Base-by-base conservation (phyloP, 2,329 filamentous ascomycete species). In the Monosporascus sp. region DNA sequence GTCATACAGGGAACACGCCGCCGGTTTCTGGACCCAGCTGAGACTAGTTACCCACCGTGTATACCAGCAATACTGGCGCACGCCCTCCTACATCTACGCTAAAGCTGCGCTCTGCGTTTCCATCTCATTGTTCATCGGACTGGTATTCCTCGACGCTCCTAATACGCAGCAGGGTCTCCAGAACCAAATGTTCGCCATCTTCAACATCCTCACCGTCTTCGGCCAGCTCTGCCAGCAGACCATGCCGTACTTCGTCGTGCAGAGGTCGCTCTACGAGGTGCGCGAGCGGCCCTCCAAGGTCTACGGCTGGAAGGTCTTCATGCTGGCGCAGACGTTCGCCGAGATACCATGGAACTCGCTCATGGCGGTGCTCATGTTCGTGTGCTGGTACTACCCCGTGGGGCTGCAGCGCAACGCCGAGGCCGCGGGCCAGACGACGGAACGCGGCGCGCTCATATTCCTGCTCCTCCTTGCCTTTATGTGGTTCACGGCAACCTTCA, bases 41-140 rank as follows among this genome's bases (percentile, higher is more conserved):
- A 73, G 71, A 52, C 78, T 85, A 64, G 88, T 90, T 52, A 79
- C 83, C 18, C 68, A 80, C 59, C 89, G 91, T 63, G 87, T 94
- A 25, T 94, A 94, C 76, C 82, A 92, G 66, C 90, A 96, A 69
- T 95, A 94, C 79, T 96, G 91, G 90, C 88, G 91, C 55, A 92
- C 86, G 0, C 91, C 91, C 0, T 81, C 85, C 5, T 96, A 96
- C 75, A 92, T 96, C 69, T 95, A 93, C 75, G 86, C 88, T 63
- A 96, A 96, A 76, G 68, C 78, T 0, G 74, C 79, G 1, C 83
- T 95, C 18, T 90, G 85, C 65, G 72, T 80, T 24, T 70, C 84
- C 17, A 73, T 81, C 37, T 73, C 85, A 4, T 78, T 95, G 14
- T 95, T 93, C 68, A 89, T 94, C 63, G 90, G 89, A 31, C 90